Evolutionary conservation across 73 alveolate genomes (phyloP).

Genomic region (Halteria grandinella): DNA sequence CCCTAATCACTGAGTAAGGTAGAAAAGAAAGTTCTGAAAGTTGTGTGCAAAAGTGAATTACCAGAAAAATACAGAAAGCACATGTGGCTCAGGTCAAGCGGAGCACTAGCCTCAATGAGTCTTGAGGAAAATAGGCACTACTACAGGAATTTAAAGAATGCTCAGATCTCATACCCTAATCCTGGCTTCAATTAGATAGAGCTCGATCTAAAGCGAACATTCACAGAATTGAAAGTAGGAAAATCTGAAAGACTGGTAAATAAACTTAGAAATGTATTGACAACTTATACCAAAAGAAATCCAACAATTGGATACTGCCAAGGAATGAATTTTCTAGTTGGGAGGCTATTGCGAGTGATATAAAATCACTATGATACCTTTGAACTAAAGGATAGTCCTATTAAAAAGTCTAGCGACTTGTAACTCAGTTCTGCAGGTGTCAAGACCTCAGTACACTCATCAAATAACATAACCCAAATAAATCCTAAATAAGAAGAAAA

Average conservation of each 20-base stretch:
- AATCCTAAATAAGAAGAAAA: no score
- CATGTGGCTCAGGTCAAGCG: constrained; percentile 43
- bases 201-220: constrained; percentile 38
- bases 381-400: no score
- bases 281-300: constrained; percentile 29
- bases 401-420: no score
- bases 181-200: constrained; percentile 46
- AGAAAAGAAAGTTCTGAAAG: constrained; percentile 21
- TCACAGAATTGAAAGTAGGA: constrained; percentile 15
- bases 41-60: constrained; percentile 14
- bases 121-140: constrained; percentile 26
- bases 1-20: constrained; percentile 20
- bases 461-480: no score
- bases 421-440: no score
- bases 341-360: constrained; percentile 18
- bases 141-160: constrained; percentile 22
- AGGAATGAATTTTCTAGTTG: constrained; percentile 49
- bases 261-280: constrained; percentile 34
- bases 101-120: constrained; percentile 27
- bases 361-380: no score
- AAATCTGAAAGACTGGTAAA: neutral
- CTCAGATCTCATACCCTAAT: constrained; percentile 33
- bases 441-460: no score
- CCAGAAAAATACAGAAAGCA: constrained; percentile 45
- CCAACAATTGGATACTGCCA: constrained; percentile 51